Base-by-base conservation (phyloP, 176 grass and related monocot species). In the Dactylis glomerata region DNA sequence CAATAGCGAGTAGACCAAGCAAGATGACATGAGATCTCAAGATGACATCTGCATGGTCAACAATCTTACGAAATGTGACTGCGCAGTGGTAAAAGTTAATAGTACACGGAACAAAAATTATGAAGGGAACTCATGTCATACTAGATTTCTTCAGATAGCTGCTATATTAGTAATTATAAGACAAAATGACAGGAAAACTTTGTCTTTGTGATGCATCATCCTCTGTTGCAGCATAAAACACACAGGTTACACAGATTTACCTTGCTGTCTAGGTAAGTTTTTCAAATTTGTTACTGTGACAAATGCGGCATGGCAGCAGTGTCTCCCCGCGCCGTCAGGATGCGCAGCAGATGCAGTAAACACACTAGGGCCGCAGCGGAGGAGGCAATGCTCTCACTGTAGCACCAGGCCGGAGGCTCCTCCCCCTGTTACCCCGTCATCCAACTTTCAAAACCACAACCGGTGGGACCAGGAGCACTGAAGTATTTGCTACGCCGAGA, bases 401-500 rank as follows among this genome's bases (percentile, higher is more conserved):
- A 15, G 79, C 57, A 75, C 54, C 52, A 38, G 66, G 34, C 41
- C 27, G 8, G 10, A 5, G 45, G 27, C 73, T 51, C 65, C 86
- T 41, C n/a, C n/a, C n/a, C 50, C 72, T 42, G 51, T 22, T 77
- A 72, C 70, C 42, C 22, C 77, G 63, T 68, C 86, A 44, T 83
- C 42, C n/a, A 70, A 62, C 58, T 55, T 55, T 8, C 49, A 61
- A 37, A 27, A 16, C 75, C 42, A 52, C 56, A 44, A 8, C 38
- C 13, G 40, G 5, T 24, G 24, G 38, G 68, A 40, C 23, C 1
- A 38, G 17, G 0, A 9, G 28, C 13, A 46, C 68, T 45, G 5
- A 16, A 45, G 40, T 15, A n/a, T 8, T 70, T 36, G 19, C 67
- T 70, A 37, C 68, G 27, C 2, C 38, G 13, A 42, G 6, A 71